Base-by-base conservation (phyloP, 164 flowering plant species). In the Echeveria elegans region DNA sequence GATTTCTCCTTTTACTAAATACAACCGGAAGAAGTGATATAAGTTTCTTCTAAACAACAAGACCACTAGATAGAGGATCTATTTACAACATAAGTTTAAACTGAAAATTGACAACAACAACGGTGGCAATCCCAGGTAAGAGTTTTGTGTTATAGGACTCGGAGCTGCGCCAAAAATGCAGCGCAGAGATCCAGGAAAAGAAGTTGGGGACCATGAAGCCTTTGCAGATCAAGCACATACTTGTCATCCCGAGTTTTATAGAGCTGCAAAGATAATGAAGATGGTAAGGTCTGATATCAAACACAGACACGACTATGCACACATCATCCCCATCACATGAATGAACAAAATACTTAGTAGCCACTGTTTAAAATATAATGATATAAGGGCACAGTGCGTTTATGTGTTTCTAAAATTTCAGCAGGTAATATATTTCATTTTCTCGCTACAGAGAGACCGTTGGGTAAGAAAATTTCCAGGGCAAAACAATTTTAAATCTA, bases 161-260 rank as follows among this genome's bases (percentile, higher is more conserved):
- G 85, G 53, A 86, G 89, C 77, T 86, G 89, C 38, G 91, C 85
- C 72, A 86, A 86, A 67, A 86, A 85, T 16, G 87, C 88, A 14
- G 91, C 91, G 75, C 88, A 86, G 30, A 85, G 87, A 71, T 86
- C 89, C 74, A 86, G 73, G 76, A 85, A 85, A 29, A 83, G 83
- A 59, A 86, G 77, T 67, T 86, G 91, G 1, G 91, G 85, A 3
- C 91, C 91, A 30, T 85, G 83, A 32, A 86, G 80, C 73, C 88
- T 78, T 70, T 86, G 91, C 8, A 86, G 76, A 74, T 86, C 91
- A 23, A 86, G 86, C 67, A 86, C 73, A 70, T 86, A 86, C 72
- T 85, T 86, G 68, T 85, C 89, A 65, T 85, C 89, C 0, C 81
- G 74, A 16, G 91, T 83, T 72, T 86, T 86, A 81, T 82, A 86